These are phyloP conservation scores for Termitomyces heimii DNA, from an alignment of 768 basidiomycete genomes.

Conservation along the genomic window DNA sequence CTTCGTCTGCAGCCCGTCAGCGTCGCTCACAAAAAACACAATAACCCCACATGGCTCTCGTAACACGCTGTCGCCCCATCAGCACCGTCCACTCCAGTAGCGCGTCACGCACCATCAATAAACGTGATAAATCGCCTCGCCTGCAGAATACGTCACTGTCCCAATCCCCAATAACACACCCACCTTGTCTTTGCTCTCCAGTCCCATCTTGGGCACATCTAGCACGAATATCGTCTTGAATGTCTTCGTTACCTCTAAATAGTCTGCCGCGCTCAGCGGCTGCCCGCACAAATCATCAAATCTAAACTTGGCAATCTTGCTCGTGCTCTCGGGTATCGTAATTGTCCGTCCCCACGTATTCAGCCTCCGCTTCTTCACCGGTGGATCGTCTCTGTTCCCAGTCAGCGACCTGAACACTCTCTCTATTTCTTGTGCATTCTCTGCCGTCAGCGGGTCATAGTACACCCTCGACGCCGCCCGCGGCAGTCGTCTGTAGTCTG, in stretches of 20 bases:
- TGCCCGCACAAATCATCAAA: constrained; percentile 86
- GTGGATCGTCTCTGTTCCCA: constrained; percentile 45
- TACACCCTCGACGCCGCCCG: constrained; percentile 93
- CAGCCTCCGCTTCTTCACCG: constrained; percentile 57
- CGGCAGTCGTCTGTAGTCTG: constrained; percentile 94
- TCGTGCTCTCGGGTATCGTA: constrained; percentile 72
- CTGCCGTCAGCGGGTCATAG: constrained; percentile 69
- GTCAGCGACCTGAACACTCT: constrained; percentile 81
- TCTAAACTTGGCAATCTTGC: constrained; percentile 75
- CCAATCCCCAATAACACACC: constrained; percentile 3
- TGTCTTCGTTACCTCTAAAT: constrained; percentile 84
- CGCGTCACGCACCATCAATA: constrained; percentile 66
- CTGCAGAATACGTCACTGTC: constrained; percentile 24
- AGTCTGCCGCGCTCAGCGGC: constrained; percentile 92
- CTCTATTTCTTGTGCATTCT: constrained; percentile 63
- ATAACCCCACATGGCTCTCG: constrained; percentile 65
- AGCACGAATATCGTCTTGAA: constrained; percentile 87
- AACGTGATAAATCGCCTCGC: constrained; percentile 97
- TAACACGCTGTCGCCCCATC: constrained; percentile 61
- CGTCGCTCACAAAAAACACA: neutral
- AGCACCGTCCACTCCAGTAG: neutral
- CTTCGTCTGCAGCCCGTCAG: constrained; percentile 53
- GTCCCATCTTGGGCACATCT: constrained; percentile 83
- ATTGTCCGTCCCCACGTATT: constrained; percentile 90
- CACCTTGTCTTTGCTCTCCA: constrained; percentile 84